Base-by-base conservation (phyloP, 495 filamentous ascomycete genomes). In the Aspergillus cristatus region DNA sequence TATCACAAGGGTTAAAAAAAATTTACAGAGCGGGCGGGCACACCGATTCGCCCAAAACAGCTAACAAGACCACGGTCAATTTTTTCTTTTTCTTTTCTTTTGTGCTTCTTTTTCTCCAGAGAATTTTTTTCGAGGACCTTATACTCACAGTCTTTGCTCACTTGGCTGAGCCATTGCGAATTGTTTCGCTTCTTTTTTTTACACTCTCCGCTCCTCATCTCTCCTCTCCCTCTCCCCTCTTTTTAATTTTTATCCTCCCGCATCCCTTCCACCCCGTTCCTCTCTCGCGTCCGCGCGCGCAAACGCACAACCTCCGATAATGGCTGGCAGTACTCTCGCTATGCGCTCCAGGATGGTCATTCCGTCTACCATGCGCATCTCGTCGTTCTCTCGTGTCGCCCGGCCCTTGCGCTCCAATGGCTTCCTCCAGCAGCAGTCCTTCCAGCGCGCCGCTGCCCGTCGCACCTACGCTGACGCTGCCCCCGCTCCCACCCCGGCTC, bases 1-100 rank as follows among this genome's bases (percentile, higher is more conserved):
- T 6, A 17, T 11, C 32, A 22, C 41, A 37, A 41, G 33, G 17
- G 20, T 28, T 32, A 28, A 17, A n/a, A n/a, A n/a, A n/a, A n/a
- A n/a, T n/a, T n/a, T n/a, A n/a, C n/a, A n/a, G n/a, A n/a, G n/a
- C n/a, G n/a, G n/a, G n/a, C n/a, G n/a, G n/a, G 15, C 47, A 65
- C 63, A 67, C 63, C 63, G 63, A 58, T 59, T 58, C 59, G 54
- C 63, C 61, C 51, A 57, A 67, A 65, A 53, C 51, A 67, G 63
- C 50, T 53, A 40, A 46, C 32, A 35, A 33, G 32, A 29, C 32
- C 40, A 47, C 41, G 28, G 43, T 44, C 35, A 49, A 35, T 48
- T 58, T 45, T 54, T 57, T 47, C 48, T 54, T 57, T 47, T 51
- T 36, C 30, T 28, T 43, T 38, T 17, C 38, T 31, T 15, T 35